phyloP scores from a whole-genome alignment of 164 flowering plant species.

The Vitis riparia region DNA sequence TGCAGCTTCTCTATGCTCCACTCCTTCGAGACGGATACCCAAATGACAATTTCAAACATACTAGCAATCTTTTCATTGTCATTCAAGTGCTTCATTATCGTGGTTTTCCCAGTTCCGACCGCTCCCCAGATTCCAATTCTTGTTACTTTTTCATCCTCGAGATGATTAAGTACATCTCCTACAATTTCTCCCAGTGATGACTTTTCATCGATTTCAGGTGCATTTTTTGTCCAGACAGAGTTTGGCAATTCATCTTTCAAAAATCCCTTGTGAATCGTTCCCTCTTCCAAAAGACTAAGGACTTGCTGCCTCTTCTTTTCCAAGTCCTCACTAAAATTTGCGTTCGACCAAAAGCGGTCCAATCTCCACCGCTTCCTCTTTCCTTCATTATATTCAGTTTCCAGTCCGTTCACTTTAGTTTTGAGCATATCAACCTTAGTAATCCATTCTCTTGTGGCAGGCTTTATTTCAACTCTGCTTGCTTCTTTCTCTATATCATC shows the following conservation, averaged over 20 bases:
- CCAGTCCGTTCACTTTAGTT: too few species aligned
- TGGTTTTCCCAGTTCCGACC: conserved; percentile 28
- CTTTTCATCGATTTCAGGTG: neutral
- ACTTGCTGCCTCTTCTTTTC: too few species aligned
- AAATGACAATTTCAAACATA: conserved; percentile 29
- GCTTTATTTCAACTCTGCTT: too few species aligned
- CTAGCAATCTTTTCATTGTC: neutral
- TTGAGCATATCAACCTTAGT: too few species aligned
- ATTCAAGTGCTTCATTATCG: conserved; percentile 20
- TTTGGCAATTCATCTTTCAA: neutral
- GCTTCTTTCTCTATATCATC: too few species aligned
- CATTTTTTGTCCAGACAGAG: neutral
- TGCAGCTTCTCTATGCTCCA: conserved; percentile 10
- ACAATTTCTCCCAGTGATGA: neutral
- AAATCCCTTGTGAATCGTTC: too few species aligned
- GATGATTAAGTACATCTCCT: conserved; percentile 7
- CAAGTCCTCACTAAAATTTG: too few species aligned
- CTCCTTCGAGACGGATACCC: conserved; percentile 19
- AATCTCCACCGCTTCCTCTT: too few species aligned
- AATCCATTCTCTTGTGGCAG: too few species aligned
- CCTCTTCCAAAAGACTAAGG: too few species aligned
- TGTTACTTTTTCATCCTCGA: neutral
- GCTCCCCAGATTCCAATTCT: conserved; percentile 28
- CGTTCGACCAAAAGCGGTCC: too few species aligned
- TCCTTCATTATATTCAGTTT: too few species aligned